Evolutionary conservation across 2,329 filamentous ascomycete genomes (phyloP).

Genomic region (Pseudopyricularia cyperi): DNA sequence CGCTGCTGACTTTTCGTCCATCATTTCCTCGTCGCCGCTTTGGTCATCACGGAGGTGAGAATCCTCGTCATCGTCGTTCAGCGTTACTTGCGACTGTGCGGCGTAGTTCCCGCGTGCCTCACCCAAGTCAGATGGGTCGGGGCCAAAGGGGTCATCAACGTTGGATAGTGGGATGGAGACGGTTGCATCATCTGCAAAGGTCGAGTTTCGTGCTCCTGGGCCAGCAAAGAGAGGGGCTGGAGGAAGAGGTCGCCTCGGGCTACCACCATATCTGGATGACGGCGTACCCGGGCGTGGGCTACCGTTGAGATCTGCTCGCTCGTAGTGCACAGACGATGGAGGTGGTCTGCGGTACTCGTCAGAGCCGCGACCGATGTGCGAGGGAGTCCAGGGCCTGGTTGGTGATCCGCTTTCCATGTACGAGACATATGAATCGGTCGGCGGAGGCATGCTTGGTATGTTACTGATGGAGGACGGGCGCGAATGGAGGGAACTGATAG

Average conservation of each 20-base stretch:
- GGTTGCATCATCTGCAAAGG: slow-evolving; percentile 54
- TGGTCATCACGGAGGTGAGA: slow-evolving; percentile 10
- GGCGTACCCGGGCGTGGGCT: slow-evolving; percentile 83
- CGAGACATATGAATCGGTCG: slow-evolving; percentile 45
- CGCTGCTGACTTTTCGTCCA: slow-evolving; percentile 48
- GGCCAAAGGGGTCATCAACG: slow-evolving; percentile 62
- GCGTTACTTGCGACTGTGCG: slow-evolving; percentile 37
- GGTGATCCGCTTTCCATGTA: slow-evolving; percentile 38
- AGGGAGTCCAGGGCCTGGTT: slow-evolving; percentile 46
- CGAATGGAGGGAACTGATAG: slow-evolving; percentile 32
- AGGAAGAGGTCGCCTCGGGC: slow-evolving; percentile 74
- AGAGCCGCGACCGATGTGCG: slow-evolving; percentile 20
- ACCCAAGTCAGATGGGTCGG: slow-evolving; percentile 36
- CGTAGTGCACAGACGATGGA: slow-evolving; percentile 60
- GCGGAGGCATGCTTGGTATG: slow-evolving; percentile 45
- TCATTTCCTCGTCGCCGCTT: not conserved
- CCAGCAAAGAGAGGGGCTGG: slow-evolving; percentile 68
- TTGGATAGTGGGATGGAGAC: slow-evolving; percentile 56
- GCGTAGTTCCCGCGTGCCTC: slow-evolving; percentile 43
- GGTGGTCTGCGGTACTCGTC: slow-evolving; percentile 64
- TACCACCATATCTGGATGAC: slow-evolving; percentile 77
- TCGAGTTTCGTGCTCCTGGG: slow-evolving; percentile 25
- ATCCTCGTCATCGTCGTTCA: slow-evolving; percentile 24
- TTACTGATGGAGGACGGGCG: slow-evolving; percentile 39
- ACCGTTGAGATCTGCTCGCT: slow-evolving; percentile 80